Percentiles rank a stretch among this genome's conserved stretches.
These are phyloP conservation scores for Tirmania nivea DNA, from an alignment of 495 filamentous ascomycete species.

Conservation along the genomic window DNA sequence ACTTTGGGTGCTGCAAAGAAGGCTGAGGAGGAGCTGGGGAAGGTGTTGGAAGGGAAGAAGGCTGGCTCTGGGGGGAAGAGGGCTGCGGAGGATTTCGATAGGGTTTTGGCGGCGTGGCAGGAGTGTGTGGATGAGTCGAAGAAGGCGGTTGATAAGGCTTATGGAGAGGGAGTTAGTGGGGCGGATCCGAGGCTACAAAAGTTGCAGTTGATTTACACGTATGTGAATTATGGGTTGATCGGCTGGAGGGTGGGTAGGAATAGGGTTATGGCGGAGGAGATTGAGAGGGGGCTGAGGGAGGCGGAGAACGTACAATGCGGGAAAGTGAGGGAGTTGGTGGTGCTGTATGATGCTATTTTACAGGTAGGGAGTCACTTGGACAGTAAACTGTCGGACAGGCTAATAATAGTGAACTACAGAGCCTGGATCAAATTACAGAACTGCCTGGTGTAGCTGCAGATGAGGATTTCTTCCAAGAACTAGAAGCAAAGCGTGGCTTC, in stretches of 20 bases:
- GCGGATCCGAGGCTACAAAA: constrained; percentile 78
- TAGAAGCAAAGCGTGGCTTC: constrained; percentile 58
- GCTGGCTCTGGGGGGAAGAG: constrained; percentile 11
- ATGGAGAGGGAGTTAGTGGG: constrained; percentile 59
- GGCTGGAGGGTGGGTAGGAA: constrained; percentile 92
- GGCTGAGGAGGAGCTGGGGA: constrained; percentile 32
- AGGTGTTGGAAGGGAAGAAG: constrained; percentile 16
- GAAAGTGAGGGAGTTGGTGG: constrained; percentile 65
- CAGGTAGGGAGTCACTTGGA: constrained; percentile 21
- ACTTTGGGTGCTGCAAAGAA: constrained; percentile 36
- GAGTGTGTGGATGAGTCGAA: constrained; percentile 88
- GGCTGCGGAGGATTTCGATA: constrained; percentile 61
- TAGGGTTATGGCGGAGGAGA: constrained; percentile 49
- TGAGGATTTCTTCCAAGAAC: constrained; percentile 44
- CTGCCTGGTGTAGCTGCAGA: constrained; percentile 85
- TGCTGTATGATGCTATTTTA: constrained; percentile 79
- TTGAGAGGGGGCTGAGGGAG: constrained; percentile 25
- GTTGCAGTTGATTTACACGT: constrained; percentile 74
- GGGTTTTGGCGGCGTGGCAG: constrained; percentile 71
- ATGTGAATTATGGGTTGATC: constrained; percentile 78
- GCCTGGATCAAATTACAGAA: constrained; percentile 72
- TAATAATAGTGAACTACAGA: constrained; percentile 23
- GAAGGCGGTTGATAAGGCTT: constrained; percentile 73
- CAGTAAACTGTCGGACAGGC: background rate
- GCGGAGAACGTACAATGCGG: constrained; percentile 41